phyloP scores from a whole-genome alignment of 2,329 filamentous ascomycete genomes.

The Penicillium sp. region DNA sequence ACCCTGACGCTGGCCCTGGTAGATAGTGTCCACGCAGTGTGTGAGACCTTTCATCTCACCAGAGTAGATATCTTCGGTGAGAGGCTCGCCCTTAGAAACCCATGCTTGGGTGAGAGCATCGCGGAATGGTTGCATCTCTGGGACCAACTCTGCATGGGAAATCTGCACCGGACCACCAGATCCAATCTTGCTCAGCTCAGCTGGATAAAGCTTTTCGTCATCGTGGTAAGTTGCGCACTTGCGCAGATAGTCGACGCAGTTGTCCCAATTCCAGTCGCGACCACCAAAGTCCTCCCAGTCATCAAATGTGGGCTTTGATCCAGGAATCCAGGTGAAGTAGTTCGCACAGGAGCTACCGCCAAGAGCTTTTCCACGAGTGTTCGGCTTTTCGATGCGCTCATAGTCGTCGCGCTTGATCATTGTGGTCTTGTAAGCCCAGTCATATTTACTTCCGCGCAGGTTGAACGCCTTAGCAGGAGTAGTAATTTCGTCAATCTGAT shows the following conservation, averaged over 20 bases:
- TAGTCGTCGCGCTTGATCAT: conserved; percentile 64
- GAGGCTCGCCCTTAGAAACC: conserved; percentile 54
- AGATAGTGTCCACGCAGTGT: conserved; percentile 59
- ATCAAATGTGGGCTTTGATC: conserved; percentile 60
- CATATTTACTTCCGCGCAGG: conserved; percentile 54
- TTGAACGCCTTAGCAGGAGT: conserved; percentile 61
- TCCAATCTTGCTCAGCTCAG: conserved; percentile 54
- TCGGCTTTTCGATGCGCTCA: conserved; percentile 64
- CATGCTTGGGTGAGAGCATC: conserved; percentile 52
- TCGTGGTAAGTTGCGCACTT: conserved; percentile 62
- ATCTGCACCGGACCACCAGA: conserved; percentile 57
- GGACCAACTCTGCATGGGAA: conserved; percentile 57
- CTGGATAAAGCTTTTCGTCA: conserved; percentile 50
- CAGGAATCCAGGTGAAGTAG: conserved; percentile 67
- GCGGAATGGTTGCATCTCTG: conserved; percentile 56
- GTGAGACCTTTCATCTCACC: conserved; percentile 58
- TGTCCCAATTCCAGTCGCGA: conserved; percentile 60
- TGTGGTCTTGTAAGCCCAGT: conserved; percentile 65
- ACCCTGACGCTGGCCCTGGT: conserved; percentile 57
- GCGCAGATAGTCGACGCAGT: conserved; percentile 48
- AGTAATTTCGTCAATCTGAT: conserved; percentile 56
- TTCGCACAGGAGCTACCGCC: conserved; percentile 64
- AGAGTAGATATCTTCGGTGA: conserved; percentile 60
- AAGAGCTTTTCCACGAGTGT: conserved; percentile 63
- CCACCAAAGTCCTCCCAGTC: conserved; percentile 51